Conservation (phyloP, 805 yeast species). For the Candida railenensis region DNA sequence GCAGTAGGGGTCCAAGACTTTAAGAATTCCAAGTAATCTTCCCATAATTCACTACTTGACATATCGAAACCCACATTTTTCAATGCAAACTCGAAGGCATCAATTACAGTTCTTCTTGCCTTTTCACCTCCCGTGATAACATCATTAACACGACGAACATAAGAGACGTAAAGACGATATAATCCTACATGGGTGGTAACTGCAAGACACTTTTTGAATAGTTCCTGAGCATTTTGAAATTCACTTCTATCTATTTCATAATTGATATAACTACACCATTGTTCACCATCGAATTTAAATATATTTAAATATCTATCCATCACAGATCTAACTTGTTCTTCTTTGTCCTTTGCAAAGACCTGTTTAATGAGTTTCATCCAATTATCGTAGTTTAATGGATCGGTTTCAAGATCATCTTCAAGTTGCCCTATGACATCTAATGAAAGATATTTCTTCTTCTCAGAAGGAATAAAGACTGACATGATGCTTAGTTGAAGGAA, state of each 20-base stretch:
- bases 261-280: constrained; percentile 76
- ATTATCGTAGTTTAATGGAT: constrained; percentile 52
- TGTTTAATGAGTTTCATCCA: constrained; percentile 60
- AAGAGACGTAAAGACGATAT: constrained; percentile 76
- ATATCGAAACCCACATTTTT: constrained; percentile 78
- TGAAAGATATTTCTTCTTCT: constrained; percentile 25
- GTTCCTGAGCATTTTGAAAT: constrained; percentile 59
- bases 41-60: constrained; percentile 71
- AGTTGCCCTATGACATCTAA: constrained; percentile 59
- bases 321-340: constrained; percentile 55
- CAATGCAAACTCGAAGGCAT: constrained; percentile 82
- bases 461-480: constrained; percentile 6
- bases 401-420: constrained; percentile 50
- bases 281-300: constrained; percentile 55
- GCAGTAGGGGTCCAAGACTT: constrained; percentile 75
- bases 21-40: constrained; percentile 76
- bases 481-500: not conserved
- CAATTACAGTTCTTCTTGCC: constrained; percentile 69
- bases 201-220: constrained; percentile 65
- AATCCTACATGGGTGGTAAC: constrained; percentile 62
- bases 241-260: constrained; percentile 66
- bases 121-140: constrained; percentile 79
- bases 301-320: constrained; percentile 60
- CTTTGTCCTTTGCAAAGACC: constrained; percentile 49
- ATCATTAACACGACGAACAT: constrained; percentile 69